phyloP scores from a whole-genome alignment of 1,139 yeast genomes.

The Debaryomycetaceae sp. region DNA sequence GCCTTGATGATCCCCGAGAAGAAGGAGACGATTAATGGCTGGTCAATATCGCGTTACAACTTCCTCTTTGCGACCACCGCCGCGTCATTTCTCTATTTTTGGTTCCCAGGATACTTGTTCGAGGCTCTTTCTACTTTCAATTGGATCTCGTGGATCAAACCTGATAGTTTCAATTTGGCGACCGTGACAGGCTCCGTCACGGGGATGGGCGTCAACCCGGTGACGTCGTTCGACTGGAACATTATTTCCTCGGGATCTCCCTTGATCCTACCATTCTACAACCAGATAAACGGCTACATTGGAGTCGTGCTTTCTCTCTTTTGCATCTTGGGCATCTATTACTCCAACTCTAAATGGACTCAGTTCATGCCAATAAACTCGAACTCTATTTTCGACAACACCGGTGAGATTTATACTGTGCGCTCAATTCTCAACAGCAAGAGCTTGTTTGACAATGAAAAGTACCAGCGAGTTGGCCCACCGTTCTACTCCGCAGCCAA shows the following conservation, averaged over 20 bases:
- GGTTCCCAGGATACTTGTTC: conserved; percentile 26
- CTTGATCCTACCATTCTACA: conserved; percentile 34
- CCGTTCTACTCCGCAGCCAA: conserved; percentile 52
- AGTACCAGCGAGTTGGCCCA: conserved; percentile 38
- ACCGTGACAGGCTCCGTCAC: conserved; percentile 27
- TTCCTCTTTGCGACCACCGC: conserved; percentile 17
- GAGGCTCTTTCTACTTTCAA: conserved; percentile 29
- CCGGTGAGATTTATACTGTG: conserved; percentile 33
- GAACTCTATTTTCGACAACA: conserved; percentile 36
- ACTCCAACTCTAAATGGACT: conserved; percentile 39
- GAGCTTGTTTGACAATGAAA: conserved; percentile 26
- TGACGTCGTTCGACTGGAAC: conserved; percentile 38
- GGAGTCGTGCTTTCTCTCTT: conserved; percentile 36
- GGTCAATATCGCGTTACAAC: conserved; percentile 21
- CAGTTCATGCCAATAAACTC: conserved; percentile 46
- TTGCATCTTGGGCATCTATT: conserved; percentile 35
- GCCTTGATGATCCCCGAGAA: conserved; percentile 9
- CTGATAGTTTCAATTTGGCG: conserved; percentile 27
- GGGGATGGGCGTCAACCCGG: conserved; percentile 35
- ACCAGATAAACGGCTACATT: conserved; percentile 26
- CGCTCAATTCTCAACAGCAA: conserved; percentile 25
- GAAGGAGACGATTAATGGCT: conserved; percentile 15
- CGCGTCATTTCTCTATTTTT: conserved; percentile 20
- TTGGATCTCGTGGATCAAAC: conserved; percentile 39
- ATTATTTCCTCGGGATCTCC: conserved; percentile 28